phyloP scores from a whole-genome alignment of 208 protist genomes.

The Trypanosoma rangeli region DNA sequence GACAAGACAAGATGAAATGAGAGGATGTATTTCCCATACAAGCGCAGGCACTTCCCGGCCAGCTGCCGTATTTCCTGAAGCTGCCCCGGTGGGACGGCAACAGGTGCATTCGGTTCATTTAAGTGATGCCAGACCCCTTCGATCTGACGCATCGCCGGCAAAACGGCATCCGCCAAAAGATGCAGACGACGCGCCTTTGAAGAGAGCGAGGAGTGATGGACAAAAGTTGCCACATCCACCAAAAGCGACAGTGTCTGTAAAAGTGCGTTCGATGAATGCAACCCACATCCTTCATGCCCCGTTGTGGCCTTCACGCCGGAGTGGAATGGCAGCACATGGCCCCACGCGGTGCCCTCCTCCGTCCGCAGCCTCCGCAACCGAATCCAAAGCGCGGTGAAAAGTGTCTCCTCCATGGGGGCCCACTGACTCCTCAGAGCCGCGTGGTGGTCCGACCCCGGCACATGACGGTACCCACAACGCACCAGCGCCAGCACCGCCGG shows the following conservation, averaged over 20 bases:
- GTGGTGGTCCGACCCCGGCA: neutral
- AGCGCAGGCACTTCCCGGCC: conserved; percentile 16
- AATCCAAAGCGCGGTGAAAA: conserved; percentile 24
- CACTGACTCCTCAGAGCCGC: conserved; percentile 16
- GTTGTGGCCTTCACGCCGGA: neutral
- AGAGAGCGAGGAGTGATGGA: conserved; percentile 27
- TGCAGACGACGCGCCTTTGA: conserved; percentile 13
- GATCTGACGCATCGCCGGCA: neutral
- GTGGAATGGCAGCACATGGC: neutral
- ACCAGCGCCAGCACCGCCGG: neutral
- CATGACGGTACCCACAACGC: conserved; percentile 10
- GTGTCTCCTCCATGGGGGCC: conserved; percentile 28
- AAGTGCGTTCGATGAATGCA: neutral
- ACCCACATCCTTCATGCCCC: neutral
- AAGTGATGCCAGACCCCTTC: neutral
- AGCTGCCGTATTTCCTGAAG: conserved; percentile 9
- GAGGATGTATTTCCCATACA: conserved; percentile 20
- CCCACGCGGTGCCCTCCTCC: neutral
- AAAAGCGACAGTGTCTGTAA: conserved; percentile 14
- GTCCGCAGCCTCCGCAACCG: neutral
- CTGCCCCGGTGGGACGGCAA: neutral
- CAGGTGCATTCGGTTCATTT: neutral
- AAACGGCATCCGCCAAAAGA: conserved; percentile 4
- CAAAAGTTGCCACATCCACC: conserved; percentile 18
- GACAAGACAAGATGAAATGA: conserved; percentile 12